phyloP scores from a whole-genome alignment of 2,329 filamentous ascomycete genomes.

The Penicillium aurantiogriseum region DNA sequence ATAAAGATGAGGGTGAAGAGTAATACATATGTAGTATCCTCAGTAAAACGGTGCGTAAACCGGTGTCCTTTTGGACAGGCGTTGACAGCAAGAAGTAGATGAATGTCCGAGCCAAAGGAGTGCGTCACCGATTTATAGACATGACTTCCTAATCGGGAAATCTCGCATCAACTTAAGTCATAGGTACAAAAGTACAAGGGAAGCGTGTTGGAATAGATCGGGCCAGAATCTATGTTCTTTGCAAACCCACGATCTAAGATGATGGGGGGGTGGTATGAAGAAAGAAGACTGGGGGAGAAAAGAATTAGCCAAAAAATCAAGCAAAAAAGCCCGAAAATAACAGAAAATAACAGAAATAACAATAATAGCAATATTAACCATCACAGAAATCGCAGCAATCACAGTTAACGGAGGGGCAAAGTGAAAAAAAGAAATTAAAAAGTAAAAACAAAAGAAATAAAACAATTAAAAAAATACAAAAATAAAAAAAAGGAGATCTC shows the following conservation, averaged over 20 bases:
- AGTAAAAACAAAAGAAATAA: constrained; percentile 3
- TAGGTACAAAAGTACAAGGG: not conserved
- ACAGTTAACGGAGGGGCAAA: constrained; percentile 3
- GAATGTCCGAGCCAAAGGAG: constrained; percentile 9
- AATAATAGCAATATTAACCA: constrained; percentile 8
- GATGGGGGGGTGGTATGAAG: not conserved
- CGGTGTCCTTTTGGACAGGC: constrained; percentile 2
- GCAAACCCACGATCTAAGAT: not conserved
- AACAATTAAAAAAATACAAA: not conserved
- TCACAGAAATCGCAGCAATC: not conserved
- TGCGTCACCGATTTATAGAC: constrained; percentile 22
- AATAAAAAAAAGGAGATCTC: not conserved
- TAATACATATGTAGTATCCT: not conserved
- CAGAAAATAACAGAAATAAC: not conserved
- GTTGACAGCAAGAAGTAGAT: constrained; percentile 11
- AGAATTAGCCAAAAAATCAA: not conserved
- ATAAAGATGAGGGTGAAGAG: constrained; percentile 1
- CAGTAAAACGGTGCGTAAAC: not conserved
- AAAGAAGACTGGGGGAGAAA: not conserved
- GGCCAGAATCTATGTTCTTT: not conserved
- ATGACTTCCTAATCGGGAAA: constrained; percentile 15
- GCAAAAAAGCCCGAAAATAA: not conserved
- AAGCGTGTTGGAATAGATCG: not conserved
- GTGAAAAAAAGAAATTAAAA: not conserved
- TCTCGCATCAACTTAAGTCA: constrained; percentile 5